Evolutionary conservation across 2,329 filamentous ascomycete genomes (phyloP), one percentile per base, ranked within the genome.

Genomic region (Rosellinia necatrix): DNA sequence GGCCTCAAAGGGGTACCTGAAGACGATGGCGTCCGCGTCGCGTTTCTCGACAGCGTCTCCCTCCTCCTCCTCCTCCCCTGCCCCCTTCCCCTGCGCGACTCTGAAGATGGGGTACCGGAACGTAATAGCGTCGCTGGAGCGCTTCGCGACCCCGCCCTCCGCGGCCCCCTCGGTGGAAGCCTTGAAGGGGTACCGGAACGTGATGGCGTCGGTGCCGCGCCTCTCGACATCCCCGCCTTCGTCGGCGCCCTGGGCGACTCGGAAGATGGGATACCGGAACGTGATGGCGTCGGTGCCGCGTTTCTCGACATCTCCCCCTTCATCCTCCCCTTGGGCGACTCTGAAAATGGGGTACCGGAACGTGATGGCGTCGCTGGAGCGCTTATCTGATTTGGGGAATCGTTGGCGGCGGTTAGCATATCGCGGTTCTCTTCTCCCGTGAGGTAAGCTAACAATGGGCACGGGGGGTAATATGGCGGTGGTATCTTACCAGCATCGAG

Each of bases 291-390:
- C 34, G 2, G 10, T 38, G 4, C n/a, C 21, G 9, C 46, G 32
- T 17, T 49, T 49, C 30, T 47, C 30, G 19, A 37, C 30, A 4
- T 34, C 30, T 13, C 13, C 17, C 3, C 30, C 43, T 3, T 46
- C 27, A 13, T 4, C n/a, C 4, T 27, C 25, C 13, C 25, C 41
- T 3, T 44, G 25, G 7, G 15, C 15, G 9, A 27, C 25, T 15
- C 32, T 30, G 41, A 44, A 34, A 12, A 43, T 29, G 30, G 49
- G 40, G 10, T 51, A 44, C 38, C 37, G 27, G 22, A 51, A 51
- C 3, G 38, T 24, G 19, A 50, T 50, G 7, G 12, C 46, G 17
- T 15, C 4, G n/a, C 35, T 17, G 4, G 13, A 1, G 19, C 41
- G 49, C 15, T 51, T 51, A 4, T 29, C 49, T 44, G n/a, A 9